Conservation (phyloP, 1,284 basidiomycete species). For the Microbotryum silenes-acaulis region DNA sequence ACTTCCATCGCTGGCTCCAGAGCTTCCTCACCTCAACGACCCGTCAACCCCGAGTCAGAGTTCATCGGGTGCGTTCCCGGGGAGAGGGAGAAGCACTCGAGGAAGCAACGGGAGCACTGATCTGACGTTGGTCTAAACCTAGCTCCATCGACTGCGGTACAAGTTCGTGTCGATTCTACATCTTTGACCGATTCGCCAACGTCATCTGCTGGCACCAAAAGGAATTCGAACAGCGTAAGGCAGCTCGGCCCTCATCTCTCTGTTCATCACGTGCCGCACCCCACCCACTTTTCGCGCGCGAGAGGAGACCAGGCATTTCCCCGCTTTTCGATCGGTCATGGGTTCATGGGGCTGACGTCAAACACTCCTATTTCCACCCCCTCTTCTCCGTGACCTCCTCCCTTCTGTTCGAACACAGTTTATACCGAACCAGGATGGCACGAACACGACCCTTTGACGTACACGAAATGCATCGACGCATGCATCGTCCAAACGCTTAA, state of each 20-base stretch:
- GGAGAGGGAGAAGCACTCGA: background rate
- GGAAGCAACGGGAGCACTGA: background rate
- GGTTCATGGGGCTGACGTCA: conserved; percentile 3
- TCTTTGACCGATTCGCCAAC: conserved; percentile 63
- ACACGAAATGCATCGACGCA: conserved; percentile 65
- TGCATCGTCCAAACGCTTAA: conserved; percentile 70
- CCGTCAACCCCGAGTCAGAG: conserved; percentile 18
- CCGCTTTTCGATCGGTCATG: background rate
- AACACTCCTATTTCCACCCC: conserved; percentile 33
- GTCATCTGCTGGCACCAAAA: conserved; percentile 57
- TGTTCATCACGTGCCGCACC: background rate
- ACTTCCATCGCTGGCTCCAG: no score
- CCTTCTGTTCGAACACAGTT: conserved; percentile 9
- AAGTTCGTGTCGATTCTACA: conserved; percentile 29
- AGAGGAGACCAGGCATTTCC: background rate
- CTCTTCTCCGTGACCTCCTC: background rate
- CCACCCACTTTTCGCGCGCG: background rate
- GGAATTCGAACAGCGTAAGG: conserved; percentile 65
- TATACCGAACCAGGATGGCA: conserved; percentile 63
- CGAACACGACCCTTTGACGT: conserved; percentile 83
- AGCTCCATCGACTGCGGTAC: conserved; percentile 32
- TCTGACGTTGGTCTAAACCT: background rate
- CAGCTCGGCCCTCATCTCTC: background rate
- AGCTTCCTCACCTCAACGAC: no score
- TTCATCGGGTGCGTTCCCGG: conserved; percentile 22